Evolutionary conservation across 306 rosid species (phyloP).

Genomic region (Hippophae gyantsensis): DNA sequence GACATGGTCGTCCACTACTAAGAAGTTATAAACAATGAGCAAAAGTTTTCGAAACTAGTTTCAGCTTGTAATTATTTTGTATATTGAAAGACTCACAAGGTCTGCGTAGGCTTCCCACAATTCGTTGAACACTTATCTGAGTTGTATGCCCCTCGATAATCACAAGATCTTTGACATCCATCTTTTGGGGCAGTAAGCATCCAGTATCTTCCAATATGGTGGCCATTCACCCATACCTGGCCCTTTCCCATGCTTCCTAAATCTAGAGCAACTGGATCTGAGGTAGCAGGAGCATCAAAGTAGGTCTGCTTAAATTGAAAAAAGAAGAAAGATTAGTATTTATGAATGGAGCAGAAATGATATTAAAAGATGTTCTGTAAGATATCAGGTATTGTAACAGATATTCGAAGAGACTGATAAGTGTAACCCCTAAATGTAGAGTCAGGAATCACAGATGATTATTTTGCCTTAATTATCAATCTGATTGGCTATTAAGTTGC

Average conservation of each 20-base stretch:
- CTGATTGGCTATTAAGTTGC: not conserved
- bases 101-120: conserved; percentile 89
- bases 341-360: conserved; percentile 5
- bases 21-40: not conserved
- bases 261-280: conserved; percentile 76
- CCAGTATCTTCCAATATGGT: conserved; percentile 98
- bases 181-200: conserved; percentile 55
- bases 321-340: not conserved
- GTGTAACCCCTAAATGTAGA: not conserved
- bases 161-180: conserved; percentile 66
- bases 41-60: not conserved
- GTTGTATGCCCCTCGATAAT: conserved; percentile 76
- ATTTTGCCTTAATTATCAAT: not conserved
- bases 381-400: conserved; percentile 1
- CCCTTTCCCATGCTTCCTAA: conserved; percentile 98
- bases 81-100: conserved; percentile 38
- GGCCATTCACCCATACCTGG: conserved; percentile 96
- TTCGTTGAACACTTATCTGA: conserved; percentile 65
- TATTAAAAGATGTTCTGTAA: not conserved
- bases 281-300: conserved; percentile 70
- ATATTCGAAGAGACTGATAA: not conserved
- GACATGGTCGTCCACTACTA: no score
- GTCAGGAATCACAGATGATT: not conserved
- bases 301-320: conserved; percentile 41
- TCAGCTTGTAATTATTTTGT: conserved; percentile 3